Conservation (phyloP, 2,329 filamentous ascomycete genomes). For the Thermothelomyces thermophilus region DNA sequence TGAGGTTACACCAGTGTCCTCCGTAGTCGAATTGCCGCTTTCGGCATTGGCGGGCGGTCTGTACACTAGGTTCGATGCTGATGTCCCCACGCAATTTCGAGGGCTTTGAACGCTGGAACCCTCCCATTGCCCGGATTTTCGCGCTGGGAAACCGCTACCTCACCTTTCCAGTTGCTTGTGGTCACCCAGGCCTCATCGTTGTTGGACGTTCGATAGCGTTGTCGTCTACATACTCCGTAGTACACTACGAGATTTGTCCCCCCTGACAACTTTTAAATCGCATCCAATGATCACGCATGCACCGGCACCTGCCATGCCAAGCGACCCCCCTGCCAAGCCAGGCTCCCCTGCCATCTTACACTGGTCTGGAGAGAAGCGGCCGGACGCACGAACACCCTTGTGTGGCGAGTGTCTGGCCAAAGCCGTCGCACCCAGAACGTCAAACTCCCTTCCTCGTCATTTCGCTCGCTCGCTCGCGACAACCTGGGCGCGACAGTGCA, state of each 20-base stretch:
- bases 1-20: too few species aligned
- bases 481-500: too few species aligned
- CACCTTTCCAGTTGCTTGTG: too few species aligned
- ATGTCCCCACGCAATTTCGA: too few species aligned
- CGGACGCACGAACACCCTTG: slow-evolving; percentile 1
- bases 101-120: too few species aligned
- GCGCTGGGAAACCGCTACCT: slow-evolving; percentile 9
- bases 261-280: slow-evolving; percentile 4
- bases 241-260: slow-evolving; percentile 19
- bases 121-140: too few species aligned
- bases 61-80: too few species aligned
- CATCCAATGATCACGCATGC: slow-evolving; percentile 19
- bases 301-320: slow-evolving; percentile 8
- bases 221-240: too few species aligned
- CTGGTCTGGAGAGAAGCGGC: background rate
- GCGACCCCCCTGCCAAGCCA: slow-evolving; percentile 10
- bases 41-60: too few species aligned
- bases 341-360: background rate
- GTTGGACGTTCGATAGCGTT: slow-evolving; percentile 11
- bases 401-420: background rate
- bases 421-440: slow-evolving; percentile 12
- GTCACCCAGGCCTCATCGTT: slow-evolving; percentile 15
- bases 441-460: slow-evolving; percentile 2
- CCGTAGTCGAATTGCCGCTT: too few species aligned
- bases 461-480: too few species aligned